Evolutionary conservation across 495 filamentous ascomycete species (phyloP).

Genomic region (Neurospora hispaniola): DNA sequence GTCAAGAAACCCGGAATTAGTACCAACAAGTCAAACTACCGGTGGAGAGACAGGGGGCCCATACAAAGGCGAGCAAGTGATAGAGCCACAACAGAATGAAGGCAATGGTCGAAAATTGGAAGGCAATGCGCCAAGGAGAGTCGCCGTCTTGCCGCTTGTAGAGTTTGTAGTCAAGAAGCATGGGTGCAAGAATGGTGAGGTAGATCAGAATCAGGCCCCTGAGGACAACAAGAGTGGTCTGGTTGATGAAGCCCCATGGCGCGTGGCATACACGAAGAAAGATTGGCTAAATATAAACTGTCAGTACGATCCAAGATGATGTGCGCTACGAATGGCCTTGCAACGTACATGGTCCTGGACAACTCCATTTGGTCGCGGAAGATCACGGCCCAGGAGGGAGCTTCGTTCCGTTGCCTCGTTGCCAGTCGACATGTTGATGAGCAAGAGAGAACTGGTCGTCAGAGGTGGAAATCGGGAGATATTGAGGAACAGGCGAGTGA

Average conservation of each 20-base stretch:
- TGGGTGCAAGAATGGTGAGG: constrained; percentile 26
- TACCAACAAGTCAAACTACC: neutral
- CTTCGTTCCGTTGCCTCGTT: neutral
- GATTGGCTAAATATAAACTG: constrained; percentile 25
- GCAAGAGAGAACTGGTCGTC: neutral
- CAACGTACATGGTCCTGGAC: constrained; percentile 26
- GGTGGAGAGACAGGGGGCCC: constrained; percentile 2
- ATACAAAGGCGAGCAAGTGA: constrained; percentile 31
- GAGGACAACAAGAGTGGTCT: constrained; percentile 29
- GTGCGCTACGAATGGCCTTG: neutral
- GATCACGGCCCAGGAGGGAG: neutral
- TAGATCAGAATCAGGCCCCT: constrained; percentile 34
- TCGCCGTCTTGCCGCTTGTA: constrained; percentile 17
- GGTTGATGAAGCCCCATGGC: constrained; percentile 33
- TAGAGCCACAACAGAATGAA: constrained; percentile 35
- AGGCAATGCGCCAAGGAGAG: constrained; percentile 28
- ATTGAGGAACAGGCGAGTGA: neutral
- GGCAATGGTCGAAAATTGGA: constrained; percentile 37
- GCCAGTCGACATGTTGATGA: neutral
- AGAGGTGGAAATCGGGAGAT: neutral
- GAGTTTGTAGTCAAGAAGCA: constrained; percentile 34
- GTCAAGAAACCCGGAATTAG: neutral
- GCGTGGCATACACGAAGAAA: constrained; percentile 43
- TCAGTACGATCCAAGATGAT: constrained; percentile 4
- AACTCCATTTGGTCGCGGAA: neutral